A percentile compares a stretch with the other conserved stretches of the same genome.
phyloP scores from a whole-genome alignment of 768 basidiomycete species.

The Suillus plorans region DNA sequence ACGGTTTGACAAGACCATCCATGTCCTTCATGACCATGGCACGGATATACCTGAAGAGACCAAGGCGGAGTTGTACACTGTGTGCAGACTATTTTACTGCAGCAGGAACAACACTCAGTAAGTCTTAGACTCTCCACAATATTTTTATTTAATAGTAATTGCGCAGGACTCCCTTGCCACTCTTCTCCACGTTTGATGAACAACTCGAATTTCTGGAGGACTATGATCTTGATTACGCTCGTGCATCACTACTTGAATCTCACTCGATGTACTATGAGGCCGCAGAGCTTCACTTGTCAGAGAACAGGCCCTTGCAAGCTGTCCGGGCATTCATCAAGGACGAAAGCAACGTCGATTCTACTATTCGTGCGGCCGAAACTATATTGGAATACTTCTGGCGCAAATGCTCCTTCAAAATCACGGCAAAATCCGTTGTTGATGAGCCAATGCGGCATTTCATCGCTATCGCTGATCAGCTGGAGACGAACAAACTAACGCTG shows the following conservation, averaged over 20 bases:
- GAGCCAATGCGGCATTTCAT: constrained; percentile 22
- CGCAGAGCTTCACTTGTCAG: constrained; percentile 48
- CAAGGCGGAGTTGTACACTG: constrained; percentile 37
- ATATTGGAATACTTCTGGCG: constrained; percentile 48
- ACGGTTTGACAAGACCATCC: constrained; percentile 52
- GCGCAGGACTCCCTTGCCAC: constrained; percentile 42
- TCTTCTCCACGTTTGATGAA: constrained; percentile 55
- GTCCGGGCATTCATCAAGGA: constrained; percentile 45
- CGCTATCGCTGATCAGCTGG: constrained; percentile 19
- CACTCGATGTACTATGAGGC: constrained; percentile 47
- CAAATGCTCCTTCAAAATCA: constrained; percentile 40
- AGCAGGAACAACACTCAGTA: constrained; percentile 30
- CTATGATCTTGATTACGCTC: constrained; percentile 49
- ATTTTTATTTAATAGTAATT: not conserved
- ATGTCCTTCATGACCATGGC: constrained; percentile 39
- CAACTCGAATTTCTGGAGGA: constrained; percentile 59
- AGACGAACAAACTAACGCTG: constrained; percentile 9
- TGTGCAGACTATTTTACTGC: constrained; percentile 48
- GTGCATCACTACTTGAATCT: constrained; percentile 42
- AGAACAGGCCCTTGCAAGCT: constrained; percentile 48
- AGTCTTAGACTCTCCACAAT: constrained; percentile 6
- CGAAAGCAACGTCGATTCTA: constrained; percentile 23
- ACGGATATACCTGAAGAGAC: constrained; percentile 31
- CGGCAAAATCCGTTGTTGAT: constrained; percentile 7
- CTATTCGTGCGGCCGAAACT: constrained; percentile 36